phyloP scores from a whole-genome alignment of 768 basidiomycete genomes.

The Suillus cothurnatus region DNA sequence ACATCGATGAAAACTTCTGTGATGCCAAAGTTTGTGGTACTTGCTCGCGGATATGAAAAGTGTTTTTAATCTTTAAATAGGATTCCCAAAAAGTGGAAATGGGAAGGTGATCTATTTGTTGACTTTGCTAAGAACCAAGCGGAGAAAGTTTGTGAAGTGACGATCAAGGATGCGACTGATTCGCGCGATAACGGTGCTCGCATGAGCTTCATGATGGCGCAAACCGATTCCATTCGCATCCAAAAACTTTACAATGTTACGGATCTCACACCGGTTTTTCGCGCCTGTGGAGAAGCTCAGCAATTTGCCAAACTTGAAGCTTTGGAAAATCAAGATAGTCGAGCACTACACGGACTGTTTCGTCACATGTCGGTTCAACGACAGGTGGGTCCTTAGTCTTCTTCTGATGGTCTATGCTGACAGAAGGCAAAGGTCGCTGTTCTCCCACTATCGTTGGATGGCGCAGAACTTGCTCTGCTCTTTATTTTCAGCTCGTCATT shows the following conservation, averaged over 20 bases:
- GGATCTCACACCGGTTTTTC: constrained; percentile 50
- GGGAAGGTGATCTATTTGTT: constrained; percentile 59
- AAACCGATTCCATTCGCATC: constrained; percentile 45
- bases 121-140: constrained; percentile 36
- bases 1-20: constrained; percentile 16
- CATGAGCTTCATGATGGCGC: constrained; percentile 49
- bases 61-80: constrained; percentile 33
- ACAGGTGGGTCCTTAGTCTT: constrained; percentile 42
- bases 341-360: constrained; percentile 42
- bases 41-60: not conserved
- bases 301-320: constrained; percentile 57
- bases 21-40: constrained; percentile 32
- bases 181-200: constrained; percentile 42
- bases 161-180: constrained; percentile 48
- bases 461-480: constrained; percentile 50
- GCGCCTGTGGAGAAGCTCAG: constrained; percentile 49
- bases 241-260: constrained; percentile 48
- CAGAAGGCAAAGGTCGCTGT: constrained; percentile 46
- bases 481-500: constrained; percentile 53
- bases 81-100: constrained; percentile 63
- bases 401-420: constrained; percentile 7
- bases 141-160: constrained; percentile 51
- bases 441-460: constrained; percentile 50
- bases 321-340: constrained; percentile 40
- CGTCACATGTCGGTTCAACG: constrained; percentile 48